These are phyloP conservation scores for Tilletiopsis washingtonensis DNA, from an alignment of 1,284 basidiomycete species.

Conservation along the genomic window DNA sequence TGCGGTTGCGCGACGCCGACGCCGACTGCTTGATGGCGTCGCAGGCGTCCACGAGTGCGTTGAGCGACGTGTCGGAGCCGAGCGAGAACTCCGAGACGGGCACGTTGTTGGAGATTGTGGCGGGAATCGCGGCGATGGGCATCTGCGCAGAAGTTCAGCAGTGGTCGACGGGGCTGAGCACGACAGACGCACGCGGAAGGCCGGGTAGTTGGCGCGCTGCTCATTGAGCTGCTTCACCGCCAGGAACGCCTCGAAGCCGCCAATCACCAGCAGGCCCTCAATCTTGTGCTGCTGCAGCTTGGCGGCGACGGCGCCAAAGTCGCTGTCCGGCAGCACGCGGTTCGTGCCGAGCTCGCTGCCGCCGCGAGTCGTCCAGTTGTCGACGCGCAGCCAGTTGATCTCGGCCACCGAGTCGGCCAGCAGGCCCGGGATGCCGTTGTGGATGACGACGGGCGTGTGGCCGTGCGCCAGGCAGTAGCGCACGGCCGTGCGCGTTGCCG, in stretches of 20 bases:
- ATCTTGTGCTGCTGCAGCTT: slow-evolving; percentile 81
- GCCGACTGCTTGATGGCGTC: slow-evolving; percentile 98
- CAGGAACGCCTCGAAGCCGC: slow-evolving; percentile 90
- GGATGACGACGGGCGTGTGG: slow-evolving; percentile 79
- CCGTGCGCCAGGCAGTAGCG: slow-evolving; percentile 88
- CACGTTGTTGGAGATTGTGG: slow-evolving; percentile 96
- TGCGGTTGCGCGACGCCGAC: slow-evolving; percentile 83
- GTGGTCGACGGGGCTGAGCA: neutral
- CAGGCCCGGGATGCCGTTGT: slow-evolving; percentile 91
- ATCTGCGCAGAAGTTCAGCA: slow-evolving; percentile 9
- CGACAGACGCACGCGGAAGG: slow-evolving; percentile 63
- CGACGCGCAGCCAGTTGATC: slow-evolving; percentile 92
- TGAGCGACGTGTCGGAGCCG: slow-evolving; percentile 89
- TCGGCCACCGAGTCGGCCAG: slow-evolving; percentile 79
- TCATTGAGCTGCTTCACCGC: slow-evolving; percentile 70
- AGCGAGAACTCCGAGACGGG: slow-evolving; percentile 92
- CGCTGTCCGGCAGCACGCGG: slow-evolving; percentile 72
- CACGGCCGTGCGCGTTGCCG: slow-evolving; percentile 85
- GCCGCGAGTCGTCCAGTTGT: slow-evolving; percentile 89
- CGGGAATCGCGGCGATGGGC: slow-evolving; percentile 49
- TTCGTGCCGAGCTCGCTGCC: slow-evolving; percentile 99
- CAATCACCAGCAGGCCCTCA: slow-evolving; percentile 78
- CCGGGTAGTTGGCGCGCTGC: slow-evolving; percentile 71
- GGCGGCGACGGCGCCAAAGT: slow-evolving; percentile 71
- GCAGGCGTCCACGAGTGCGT: slow-evolving; percentile 92